phyloP scores from a whole-genome alignment of 148 eudicot genomes.

The Persicaria tinctoria region DNA sequence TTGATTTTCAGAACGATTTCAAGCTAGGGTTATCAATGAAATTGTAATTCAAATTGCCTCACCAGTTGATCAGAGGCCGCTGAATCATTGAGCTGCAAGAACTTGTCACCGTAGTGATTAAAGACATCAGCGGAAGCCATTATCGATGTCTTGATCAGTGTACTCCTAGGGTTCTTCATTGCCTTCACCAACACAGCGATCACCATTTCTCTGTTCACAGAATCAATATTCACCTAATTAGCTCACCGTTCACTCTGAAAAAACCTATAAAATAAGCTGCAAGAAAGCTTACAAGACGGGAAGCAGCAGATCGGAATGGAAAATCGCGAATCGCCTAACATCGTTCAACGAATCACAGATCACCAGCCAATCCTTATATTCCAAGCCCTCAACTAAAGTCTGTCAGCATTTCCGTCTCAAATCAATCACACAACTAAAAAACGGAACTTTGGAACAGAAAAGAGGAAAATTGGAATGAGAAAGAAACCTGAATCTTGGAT shows the following conservation, averaged over 20 bases:
- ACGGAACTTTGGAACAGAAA: neutral
- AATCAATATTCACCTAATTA: neutral
- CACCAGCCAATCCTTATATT: conserved; percentile 87
- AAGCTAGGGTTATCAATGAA: neutral
- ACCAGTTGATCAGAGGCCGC: conserved; percentile 73
- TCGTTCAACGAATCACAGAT: conserved; percentile 76
- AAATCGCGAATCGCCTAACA: conserved; percentile 58
- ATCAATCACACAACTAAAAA: neutral
- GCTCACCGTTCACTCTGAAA: neutral
- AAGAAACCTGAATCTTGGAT: conserved; percentile 45
- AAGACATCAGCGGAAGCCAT: conserved; percentile 89
- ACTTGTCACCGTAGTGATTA: conserved; percentile 50
- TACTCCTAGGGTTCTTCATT: conserved; percentile 98
- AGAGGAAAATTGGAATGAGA: neutral
- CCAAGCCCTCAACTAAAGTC: conserved; percentile 70
- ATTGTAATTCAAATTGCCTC: neutral
- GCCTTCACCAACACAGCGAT: conserved; percentile 64
- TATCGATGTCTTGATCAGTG: conserved; percentile 81
- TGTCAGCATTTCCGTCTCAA: conserved; percentile 17
- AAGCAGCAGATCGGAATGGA: conserved; percentile 53
- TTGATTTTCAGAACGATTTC: neutral
- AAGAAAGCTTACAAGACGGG: conserved; percentile 60
- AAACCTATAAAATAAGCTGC: neutral
- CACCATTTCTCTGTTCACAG: conserved; percentile 56
- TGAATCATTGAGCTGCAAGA: conserved; percentile 40